phyloP scores from a whole-genome alignment of 768 basidiomycete genomes.

The Calocera cornea region DNA sequence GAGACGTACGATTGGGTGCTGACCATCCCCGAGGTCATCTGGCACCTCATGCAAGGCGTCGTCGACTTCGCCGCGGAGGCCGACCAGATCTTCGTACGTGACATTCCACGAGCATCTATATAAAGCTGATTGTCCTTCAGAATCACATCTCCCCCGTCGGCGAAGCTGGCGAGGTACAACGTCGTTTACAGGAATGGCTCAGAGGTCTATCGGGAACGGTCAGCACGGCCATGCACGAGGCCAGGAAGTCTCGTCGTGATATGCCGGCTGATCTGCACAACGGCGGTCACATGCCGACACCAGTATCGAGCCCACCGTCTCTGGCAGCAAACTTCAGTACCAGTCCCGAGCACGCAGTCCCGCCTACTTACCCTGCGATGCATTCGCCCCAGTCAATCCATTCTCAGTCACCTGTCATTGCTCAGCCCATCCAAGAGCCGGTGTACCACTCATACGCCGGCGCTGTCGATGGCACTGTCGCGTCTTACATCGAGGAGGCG shows the following conservation, averaged over 20 bases:
- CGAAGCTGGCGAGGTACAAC: not conserved
- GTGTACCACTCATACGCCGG: too few relatives aligned
- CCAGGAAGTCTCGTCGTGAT: not conserved
- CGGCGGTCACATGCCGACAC: not conserved
- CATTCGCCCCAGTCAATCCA: too few relatives aligned
- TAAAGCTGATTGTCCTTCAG: not conserved
- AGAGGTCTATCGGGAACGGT: not conserved
- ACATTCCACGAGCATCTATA: not conserved
- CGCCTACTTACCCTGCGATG: too few relatives aligned
- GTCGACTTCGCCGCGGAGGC: not conserved
- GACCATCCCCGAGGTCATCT: not conserved
- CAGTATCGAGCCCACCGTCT: too few relatives aligned
- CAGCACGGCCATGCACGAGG: not conserved
- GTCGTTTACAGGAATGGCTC: not conserved
- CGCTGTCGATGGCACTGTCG: too few relatives aligned
- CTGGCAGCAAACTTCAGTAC: too few relatives aligned
- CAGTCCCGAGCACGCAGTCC: too few relatives aligned
- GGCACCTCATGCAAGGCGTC: not conserved
- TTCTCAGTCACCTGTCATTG: too few relatives aligned
- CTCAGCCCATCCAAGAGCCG: too few relatives aligned
- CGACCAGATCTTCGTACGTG: not conserved
- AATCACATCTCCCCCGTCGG: not conserved
- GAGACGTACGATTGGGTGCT: not conserved
- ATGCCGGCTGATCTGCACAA: not conserved
- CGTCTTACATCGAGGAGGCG: too few relatives aligned